Conservation (phyloP, 225 moss, liverwort and hornwort genomes). For the Polytrichum commune region DNA sequence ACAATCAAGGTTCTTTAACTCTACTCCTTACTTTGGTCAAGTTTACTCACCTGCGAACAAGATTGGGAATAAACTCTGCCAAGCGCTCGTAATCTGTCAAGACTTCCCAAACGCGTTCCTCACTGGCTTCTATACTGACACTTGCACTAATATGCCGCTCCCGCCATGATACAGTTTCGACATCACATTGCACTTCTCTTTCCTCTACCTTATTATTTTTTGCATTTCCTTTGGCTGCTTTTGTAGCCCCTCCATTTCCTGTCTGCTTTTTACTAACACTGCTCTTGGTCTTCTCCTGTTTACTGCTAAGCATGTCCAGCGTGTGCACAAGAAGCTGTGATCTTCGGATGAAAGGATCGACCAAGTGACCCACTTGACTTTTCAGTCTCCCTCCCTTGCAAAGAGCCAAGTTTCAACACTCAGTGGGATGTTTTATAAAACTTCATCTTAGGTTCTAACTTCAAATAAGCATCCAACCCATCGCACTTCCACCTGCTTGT, state of each 20-base stretch:
- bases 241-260: constrained; percentile 20
- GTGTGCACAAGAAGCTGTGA: constrained; percentile 16
- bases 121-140: constrained; percentile 58
- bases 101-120: constrained; percentile 81
- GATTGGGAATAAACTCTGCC: constrained; percentile 94
- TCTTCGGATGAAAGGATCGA: constrained; percentile 25
- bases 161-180: constrained; percentile 91
- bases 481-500: neutral
- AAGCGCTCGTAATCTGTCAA: constrained; percentile 87
- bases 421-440: neutral
- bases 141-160: constrained; percentile 88
- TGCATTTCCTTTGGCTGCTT: constrained; percentile 28
- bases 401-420: constrained; percentile 17
- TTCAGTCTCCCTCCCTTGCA: constrained; percentile 22
- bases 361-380: constrained; percentile 17
- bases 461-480: neutral
- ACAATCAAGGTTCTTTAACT: too few relatives aligned
- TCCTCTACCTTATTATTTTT: constrained; percentile 25
- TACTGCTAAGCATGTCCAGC: constrained; percentile 12
- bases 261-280: constrained; percentile 14
- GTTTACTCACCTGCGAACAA: constrained; percentile 65
- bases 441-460: neutral
- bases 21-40: neutral
- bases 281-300: constrained; percentile 19
- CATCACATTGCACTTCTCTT: constrained; percentile 60